Evolutionary conservation across 768 basidiomycete genomes (phyloP).

Genomic region (Leucosporidium creatinivorum): DNA sequence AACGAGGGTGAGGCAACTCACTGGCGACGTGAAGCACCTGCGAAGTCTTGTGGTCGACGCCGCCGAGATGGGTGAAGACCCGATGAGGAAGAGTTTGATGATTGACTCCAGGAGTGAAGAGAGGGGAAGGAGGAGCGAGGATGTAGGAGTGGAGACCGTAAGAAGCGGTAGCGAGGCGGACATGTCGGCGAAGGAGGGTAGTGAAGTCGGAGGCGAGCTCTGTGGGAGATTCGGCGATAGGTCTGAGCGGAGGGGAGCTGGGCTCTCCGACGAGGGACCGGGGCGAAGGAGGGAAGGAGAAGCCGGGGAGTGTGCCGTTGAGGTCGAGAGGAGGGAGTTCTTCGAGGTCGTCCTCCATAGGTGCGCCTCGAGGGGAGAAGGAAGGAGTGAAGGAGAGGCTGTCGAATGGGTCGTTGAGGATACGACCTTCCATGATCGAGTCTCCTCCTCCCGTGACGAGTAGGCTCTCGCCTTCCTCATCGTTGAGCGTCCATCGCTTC

Average conservation of each 20-base stretch:
- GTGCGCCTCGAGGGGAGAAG: not conserved
- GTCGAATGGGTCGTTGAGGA: slow-evolving; percentile 9
- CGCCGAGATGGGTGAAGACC: slow-evolving; percentile 29
- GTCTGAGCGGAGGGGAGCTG: not conserved
- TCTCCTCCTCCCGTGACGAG: slow-evolving; percentile 7
- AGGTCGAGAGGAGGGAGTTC: slow-evolving; percentile 11
- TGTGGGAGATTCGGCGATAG: not conserved
- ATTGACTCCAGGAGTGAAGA: slow-evolving; percentile 19
- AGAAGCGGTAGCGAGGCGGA: slow-evolving; percentile 22
- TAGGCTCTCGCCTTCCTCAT: slow-evolving; percentile 15
- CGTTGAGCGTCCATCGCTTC: not conserved
- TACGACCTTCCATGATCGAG: slow-evolving; percentile 11
- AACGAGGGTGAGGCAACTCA: no score
- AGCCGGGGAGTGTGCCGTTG: not conserved
- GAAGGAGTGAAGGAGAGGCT: not conserved
- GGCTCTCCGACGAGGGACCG: not conserved
- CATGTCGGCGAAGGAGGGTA: slow-evolving; percentile 14
- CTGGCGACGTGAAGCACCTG: slow-evolving; percentile 27
- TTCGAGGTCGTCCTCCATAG: slow-evolving; percentile 1
- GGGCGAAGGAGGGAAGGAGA: not conserved
- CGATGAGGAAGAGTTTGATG: slow-evolving; percentile 19
- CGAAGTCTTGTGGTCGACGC: slow-evolving; percentile 9
- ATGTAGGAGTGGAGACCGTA: slow-evolving; percentile 29
- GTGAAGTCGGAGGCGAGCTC: not conserved
- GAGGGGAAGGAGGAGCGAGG: slow-evolving; percentile 15